Base-by-base conservation (phyloP, 2,329 filamentous ascomycete genomes). In the Cladosporium sp. region DNA sequence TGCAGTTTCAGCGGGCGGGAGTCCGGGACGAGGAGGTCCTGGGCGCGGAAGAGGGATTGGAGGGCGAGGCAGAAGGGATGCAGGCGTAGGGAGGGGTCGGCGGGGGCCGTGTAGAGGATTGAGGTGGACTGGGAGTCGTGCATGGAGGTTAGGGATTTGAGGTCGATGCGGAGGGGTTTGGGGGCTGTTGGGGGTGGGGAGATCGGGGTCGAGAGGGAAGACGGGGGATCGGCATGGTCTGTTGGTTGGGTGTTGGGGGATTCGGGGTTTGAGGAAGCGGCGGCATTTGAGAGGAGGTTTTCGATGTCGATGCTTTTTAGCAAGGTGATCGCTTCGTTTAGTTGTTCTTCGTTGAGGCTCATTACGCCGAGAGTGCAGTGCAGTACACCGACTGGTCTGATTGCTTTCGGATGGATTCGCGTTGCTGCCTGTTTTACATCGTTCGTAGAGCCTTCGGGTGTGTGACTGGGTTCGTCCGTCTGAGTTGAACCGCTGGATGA, bases 301-400 rank as follows among this genome's bases (percentile, higher is more conserved):
- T 16, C 9, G 13, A 68, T n/a, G 37, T 68, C 59, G 3, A 67
- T 49, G 11, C 43, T 44, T 19, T 62, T 16, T 8, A 70, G 56
- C 8, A 77, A 68, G 1, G 61, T 41, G 19, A 74, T 59, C 0
- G 79, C 82, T 31, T 70, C 67, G 0, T 75, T 61, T 2, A 85
- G 68, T 43, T 78, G 74, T 2, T 74, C 69, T 2, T 72, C 75
- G 3, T 75, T 70, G 9, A 95, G 77, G 58, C 80, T 85, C 86
- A 96, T 91, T 1, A 95, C 87, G 0, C 90, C 91, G 0, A 96
- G 76, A 0, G 91, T 96, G 2, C 95, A 74, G 69, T 97, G 92
- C 44, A 96, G 70, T 1, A 89, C 90, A 0, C 88, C 87, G 0
- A 88, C 70, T 0, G 89, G 89, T 28, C 90, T 77, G 46, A 95